These are phyloP conservation scores for Tremellales sp. DNA, from an alignment of 1,284 basidiomycete genomes.

Conservation along the genomic window DNA sequence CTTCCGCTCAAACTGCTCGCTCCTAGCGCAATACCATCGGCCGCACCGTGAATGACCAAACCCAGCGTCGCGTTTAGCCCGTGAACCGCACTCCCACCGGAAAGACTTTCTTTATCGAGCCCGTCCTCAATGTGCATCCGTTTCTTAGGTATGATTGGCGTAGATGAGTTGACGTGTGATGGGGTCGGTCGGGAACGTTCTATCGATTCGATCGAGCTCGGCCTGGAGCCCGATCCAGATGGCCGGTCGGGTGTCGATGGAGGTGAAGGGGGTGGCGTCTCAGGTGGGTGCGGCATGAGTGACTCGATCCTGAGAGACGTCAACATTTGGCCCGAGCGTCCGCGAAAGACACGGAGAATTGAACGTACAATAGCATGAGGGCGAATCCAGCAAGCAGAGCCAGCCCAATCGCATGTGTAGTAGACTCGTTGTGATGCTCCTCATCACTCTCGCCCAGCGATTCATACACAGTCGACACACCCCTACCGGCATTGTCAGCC, in stretches of 20 bases:
- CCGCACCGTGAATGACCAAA: slow-evolving; percentile 75
- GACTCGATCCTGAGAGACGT: slow-evolving; percentile 36
- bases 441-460: slow-evolving; percentile 42
- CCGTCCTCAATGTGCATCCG: slow-evolving; percentile 19
- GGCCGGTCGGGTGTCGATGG: slow-evolving; percentile 13
- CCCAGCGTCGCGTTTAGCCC: slow-evolving; percentile 72
- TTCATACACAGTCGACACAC: slow-evolving; percentile 47
- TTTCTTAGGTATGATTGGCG: slow-evolving; percentile 36
- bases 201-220: not conserved
- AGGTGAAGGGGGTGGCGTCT: slow-evolving; percentile 12
- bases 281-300: slow-evolving; percentile 39
- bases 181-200: slow-evolving; percentile 11
- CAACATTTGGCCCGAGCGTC: not conserved
- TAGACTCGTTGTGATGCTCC: slow-evolving; percentile 36
- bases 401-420: slow-evolving; percentile 60
- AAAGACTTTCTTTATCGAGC: slow-evolving; percentile 5
- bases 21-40: slow-evolving; percentile 85
- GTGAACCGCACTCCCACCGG: slow-evolving; percentile 12
- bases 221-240: not conserved
- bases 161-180: slow-evolving; percentile 28
- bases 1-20: slow-evolving; percentile 52
- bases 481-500: slow-evolving; percentile 25
- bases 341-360: not conserved
- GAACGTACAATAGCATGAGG: slow-evolving; percentile 67
- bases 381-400: slow-evolving; percentile 75